phyloP scores from a whole-genome alignment of 2,329 filamentous ascomycete genomes.

The Phyllosticta citribraziliensis region DNA sequence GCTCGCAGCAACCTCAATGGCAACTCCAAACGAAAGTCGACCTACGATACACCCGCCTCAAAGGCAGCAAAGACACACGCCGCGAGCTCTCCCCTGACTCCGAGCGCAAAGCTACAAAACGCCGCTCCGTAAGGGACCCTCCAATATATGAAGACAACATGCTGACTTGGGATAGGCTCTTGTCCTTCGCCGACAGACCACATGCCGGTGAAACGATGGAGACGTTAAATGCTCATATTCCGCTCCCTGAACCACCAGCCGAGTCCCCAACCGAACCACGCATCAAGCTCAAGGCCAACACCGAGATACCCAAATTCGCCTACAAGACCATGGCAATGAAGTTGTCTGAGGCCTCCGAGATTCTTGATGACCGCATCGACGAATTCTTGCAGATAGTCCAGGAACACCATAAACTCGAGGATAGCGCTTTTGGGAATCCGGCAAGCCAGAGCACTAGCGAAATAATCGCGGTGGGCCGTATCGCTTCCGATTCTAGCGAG shows the following conservation, averaged over 20 bases:
- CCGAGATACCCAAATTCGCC: slow-evolving; percentile 78
- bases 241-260: slow-evolving; percentile 56
- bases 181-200: slow-evolving; percentile 63
- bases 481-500: slow-evolving; percentile 78
- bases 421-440: slow-evolving; percentile 77
- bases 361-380: slow-evolving; percentile 90
- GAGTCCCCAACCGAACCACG: slow-evolving; percentile 65
- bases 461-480: slow-evolving; percentile 81
- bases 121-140: slow-evolving; percentile 28
- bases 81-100: slow-evolving; percentile 41
- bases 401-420: slow-evolving; percentile 64
- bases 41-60: slow-evolving; percentile 40
- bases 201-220: slow-evolving; percentile 78
- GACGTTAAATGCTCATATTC: slow-evolving; percentile 67
- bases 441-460: slow-evolving; percentile 76
- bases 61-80: slow-evolving; percentile 36
- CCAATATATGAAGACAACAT: background rate
- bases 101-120: slow-evolving; percentile 28
- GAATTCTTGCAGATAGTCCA: slow-evolving; percentile 70
- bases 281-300: slow-evolving; percentile 75
- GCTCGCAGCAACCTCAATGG: slow-evolving; percentile 26
- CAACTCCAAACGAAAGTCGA: slow-evolving; percentile 44
- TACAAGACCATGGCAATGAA: slow-evolving; percentile 97
- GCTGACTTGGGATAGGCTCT: slow-evolving; percentile 32
- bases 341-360: slow-evolving; percentile 80